These are phyloP conservation scores for Ogataea siamensis DNA, from an alignment of 805 yeast species.

Conservation along the genomic window DNA sequence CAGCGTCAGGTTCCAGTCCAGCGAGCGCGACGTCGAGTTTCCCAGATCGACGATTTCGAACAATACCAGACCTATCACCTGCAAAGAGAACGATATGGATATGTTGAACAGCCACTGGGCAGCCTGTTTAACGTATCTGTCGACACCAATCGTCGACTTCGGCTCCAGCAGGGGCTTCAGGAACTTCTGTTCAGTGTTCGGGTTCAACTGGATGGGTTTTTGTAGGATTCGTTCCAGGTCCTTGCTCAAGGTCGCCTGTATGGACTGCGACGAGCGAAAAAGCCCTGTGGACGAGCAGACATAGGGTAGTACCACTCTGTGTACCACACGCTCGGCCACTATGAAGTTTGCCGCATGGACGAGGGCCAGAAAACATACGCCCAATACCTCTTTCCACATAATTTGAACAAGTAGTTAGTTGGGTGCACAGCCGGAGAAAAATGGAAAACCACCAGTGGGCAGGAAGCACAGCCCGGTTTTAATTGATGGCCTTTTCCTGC, in stretches of 20 bases:
- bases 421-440: neutral
- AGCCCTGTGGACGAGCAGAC: slow-evolving; percentile 9
- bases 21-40: slow-evolving; percentile 28
- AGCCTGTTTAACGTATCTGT: neutral
- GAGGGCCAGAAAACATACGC: slow-evolving; percentile 13
- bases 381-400: slow-evolving; percentile 14
- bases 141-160: neutral
- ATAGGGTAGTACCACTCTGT: slow-evolving; percentile 17
- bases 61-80: slow-evolving; percentile 29
- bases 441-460: neutral
- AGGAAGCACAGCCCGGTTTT: slow-evolving; percentile 3
- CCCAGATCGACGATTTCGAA: slow-evolving; percentile 29
- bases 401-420: slow-evolving; percentile 4
- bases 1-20: slow-evolving; percentile 40
- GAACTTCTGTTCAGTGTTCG: neutral
- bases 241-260: slow-evolving; percentile 10
- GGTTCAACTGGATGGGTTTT: slow-evolving; percentile 1
- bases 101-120: slow-evolving; percentile 21
- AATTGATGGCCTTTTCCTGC: slow-evolving; percentile 67
- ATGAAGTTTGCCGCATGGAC: slow-evolving; percentile 20
- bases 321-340: slow-evolving; percentile 16
- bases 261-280: slow-evolving; percentile 4
- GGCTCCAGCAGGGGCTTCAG: slow-evolving; percentile 2
- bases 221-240: slow-evolving; percentile 14
- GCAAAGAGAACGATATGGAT: slow-evolving; percentile 29